phyloP scores from a whole-genome alignment of 805 yeast genomes.

The Starmerella asiatica region DNA sequence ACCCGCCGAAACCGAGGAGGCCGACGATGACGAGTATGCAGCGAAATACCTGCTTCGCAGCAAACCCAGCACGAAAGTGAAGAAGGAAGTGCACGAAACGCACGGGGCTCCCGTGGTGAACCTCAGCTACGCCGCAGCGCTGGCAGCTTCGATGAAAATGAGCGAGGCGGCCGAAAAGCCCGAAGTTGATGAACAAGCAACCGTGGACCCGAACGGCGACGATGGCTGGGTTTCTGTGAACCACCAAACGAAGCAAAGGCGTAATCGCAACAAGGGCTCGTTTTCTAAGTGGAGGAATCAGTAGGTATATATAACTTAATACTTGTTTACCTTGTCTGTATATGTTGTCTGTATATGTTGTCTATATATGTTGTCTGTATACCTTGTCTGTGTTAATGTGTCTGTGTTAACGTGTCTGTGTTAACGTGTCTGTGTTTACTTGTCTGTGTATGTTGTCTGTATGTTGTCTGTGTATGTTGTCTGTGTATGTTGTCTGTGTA shows the following conservation, averaged over 20 bases:
- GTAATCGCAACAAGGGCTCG: constrained; percentile 17
- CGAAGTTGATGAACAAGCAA: constrained; percentile 7
- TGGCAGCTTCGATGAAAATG: constrained; percentile 21
- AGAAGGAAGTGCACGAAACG: constrained; percentile 6
- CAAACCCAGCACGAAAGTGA: constrained; percentile 7
- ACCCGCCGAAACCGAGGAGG: constrained; percentile 12
- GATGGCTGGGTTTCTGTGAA: constrained; percentile 23
- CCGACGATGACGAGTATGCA: constrained; percentile 24
- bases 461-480: too few species aligned
- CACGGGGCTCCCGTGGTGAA: constrained; percentile 17
- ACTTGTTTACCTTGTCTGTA: neutral
- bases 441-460: too few species aligned
- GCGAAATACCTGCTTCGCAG: constrained; percentile 19
- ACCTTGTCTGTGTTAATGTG: too few species aligned
- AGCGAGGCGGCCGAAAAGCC: constrained; percentile 5
- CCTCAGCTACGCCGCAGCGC: constrained; percentile 21
- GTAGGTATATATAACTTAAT: too few species aligned
- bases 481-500: too few species aligned
- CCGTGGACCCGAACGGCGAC: constrained; percentile 15
- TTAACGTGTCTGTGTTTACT: too few species aligned
- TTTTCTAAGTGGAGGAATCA: constrained; percentile 16
- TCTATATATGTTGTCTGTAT: too few species aligned
- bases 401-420: too few species aligned
- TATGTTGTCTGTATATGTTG: neutral
- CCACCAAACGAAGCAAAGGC: constrained; percentile 15